A percentile compares a stretch with the other conserved stretches of the same genome.
Evolutionary conservation across 2,329 filamentous ascomycete genomes (phyloP).

Genomic region (Madurella fahalii): DNA sequence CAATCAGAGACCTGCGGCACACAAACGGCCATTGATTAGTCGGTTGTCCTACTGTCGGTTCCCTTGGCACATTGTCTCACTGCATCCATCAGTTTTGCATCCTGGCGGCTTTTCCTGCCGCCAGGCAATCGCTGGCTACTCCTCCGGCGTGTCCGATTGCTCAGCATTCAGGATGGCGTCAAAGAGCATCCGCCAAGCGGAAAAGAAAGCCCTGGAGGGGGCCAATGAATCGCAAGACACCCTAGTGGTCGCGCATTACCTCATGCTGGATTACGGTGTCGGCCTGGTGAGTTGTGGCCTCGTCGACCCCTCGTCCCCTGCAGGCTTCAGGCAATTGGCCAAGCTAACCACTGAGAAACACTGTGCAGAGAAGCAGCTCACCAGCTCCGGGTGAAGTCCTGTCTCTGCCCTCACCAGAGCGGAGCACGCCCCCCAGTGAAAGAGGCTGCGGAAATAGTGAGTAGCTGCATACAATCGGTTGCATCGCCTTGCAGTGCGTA

Average conservation of each 20-base stretch:
- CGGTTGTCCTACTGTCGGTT: not conserved
- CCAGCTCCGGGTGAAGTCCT: slow-evolving; percentile 12
- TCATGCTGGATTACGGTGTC: slow-evolving; percentile 38
- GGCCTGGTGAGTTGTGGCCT: slow-evolving; percentile 35
- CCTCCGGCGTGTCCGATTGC: not conserved
- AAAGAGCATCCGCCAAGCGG: slow-evolving; percentile 28
- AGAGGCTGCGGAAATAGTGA: not conserved
- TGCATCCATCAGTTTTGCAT: not conserved
- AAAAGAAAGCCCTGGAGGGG: slow-evolving; percentile 29
- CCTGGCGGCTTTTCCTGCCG: slow-evolving; percentile 4
- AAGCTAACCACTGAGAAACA: slow-evolving; percentile 8
- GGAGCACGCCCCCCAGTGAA: not conserved
- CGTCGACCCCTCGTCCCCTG: slow-evolving; percentile 7
- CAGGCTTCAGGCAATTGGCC: not conserved
- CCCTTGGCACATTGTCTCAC: not conserved
- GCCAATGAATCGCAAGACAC: slow-evolving; percentile 42
- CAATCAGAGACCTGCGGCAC: not conserved
- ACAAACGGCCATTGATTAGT: too few species aligned
- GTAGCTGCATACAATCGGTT: not conserved
- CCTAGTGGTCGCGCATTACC: slow-evolving; percentile 38
- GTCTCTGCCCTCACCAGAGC: slow-evolving; percentile 2
- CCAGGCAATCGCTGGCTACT: slow-evolving; percentile 4
- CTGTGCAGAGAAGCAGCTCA: slow-evolving; percentile 25
- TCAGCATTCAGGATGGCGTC: slow-evolving; percentile 9
- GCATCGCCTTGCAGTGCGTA: not conserved